Evolutionary conservation across 2,329 filamentous ascomycete genomes (phyloP).

Genomic region (Didymella arachidicola): DNA sequence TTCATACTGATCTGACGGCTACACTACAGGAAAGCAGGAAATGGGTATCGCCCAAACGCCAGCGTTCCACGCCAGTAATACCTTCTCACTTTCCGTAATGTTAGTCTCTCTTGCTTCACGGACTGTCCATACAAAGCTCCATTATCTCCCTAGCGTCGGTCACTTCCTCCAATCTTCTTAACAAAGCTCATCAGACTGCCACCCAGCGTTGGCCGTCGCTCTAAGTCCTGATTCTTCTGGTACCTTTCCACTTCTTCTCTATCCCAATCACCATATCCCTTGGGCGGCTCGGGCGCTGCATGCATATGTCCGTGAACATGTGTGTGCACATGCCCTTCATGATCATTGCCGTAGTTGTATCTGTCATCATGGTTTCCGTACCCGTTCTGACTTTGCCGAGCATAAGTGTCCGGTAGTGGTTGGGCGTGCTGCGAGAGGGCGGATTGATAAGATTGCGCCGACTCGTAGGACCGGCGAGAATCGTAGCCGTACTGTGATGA

Average conservation of each 20-base stretch:
- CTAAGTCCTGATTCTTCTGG: conserved; percentile 27
- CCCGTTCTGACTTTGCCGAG: background rate
- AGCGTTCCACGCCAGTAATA: conserved; percentile 20
- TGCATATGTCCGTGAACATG: background rate
- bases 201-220: conserved; percentile 40
- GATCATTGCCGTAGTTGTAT: conserved; percentile 2
- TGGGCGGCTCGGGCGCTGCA: background rate
- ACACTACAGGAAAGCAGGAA: background rate
- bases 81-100: background rate
- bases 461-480: conserved; percentile 8
- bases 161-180: conserved; percentile 24
- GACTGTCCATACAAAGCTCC: too few species aligned
- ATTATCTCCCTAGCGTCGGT: conserved; percentile 12
- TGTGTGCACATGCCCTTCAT: background rate
- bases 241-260: conserved; percentile 27
- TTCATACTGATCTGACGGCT: background rate
- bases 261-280: conserved; percentile 23
- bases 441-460: conserved; percentile 13
- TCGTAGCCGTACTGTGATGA: conserved; percentile 12
- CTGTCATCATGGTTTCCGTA: conserved; percentile 1
- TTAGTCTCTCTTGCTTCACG: too few species aligned
- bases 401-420: conserved; percentile 9
- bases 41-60: conserved; percentile 18
- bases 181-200: conserved; percentile 33
- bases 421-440: background rate